These are phyloP conservation scores for Scutellaria baicalensis DNA, from an alignment of 257 asterid genomes.

Conservation along the genomic window DNA sequence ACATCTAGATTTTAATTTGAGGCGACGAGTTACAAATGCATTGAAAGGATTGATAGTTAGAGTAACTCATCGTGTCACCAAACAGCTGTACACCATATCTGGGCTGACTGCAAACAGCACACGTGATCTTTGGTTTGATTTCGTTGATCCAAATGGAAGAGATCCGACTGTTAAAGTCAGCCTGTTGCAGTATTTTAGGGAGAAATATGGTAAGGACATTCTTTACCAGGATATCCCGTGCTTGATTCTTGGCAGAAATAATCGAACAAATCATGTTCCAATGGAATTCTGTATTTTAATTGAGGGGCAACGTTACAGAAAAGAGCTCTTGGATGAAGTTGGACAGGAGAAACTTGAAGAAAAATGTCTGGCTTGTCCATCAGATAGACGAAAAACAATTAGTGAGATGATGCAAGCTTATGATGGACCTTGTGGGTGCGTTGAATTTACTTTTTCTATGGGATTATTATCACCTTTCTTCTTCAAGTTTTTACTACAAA, in stretches of 20 bases:
- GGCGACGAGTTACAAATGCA: constrained; percentile 18
- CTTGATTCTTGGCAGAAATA: constrained; percentile 42
- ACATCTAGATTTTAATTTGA: constrained; percentile 16
- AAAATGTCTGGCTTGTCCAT: constrained; percentile 40
- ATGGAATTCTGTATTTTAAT: constrained; percentile 63
- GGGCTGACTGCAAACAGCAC: constrained; percentile 32
- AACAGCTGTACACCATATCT: constrained; percentile 37
- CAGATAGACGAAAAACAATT: constrained; percentile 32
- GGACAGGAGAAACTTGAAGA: constrained; percentile 20
- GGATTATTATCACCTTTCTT: neutral
- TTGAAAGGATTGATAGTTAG: constrained; percentile 49
- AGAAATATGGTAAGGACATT: constrained; percentile 41
- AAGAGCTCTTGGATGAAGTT: constrained; percentile 40
- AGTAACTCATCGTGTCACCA: constrained; percentile 52
- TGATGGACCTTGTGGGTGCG: constrained; percentile 82
- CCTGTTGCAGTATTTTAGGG: constrained; percentile 45
- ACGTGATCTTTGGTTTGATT: constrained; percentile 31
- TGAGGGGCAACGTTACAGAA: constrained; percentile 58
- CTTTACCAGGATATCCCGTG: constrained; percentile 41
- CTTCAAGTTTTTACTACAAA: neutral
- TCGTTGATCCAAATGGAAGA: constrained; percentile 40
- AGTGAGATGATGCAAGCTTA: constrained; percentile 42
- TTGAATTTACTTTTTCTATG: neutral
- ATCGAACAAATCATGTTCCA: constrained; percentile 44
- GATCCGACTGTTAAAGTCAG: constrained; percentile 26